Conservation (phyloP, 768 basidiomycete species). For the Favolaschia claudopus region DNA sequence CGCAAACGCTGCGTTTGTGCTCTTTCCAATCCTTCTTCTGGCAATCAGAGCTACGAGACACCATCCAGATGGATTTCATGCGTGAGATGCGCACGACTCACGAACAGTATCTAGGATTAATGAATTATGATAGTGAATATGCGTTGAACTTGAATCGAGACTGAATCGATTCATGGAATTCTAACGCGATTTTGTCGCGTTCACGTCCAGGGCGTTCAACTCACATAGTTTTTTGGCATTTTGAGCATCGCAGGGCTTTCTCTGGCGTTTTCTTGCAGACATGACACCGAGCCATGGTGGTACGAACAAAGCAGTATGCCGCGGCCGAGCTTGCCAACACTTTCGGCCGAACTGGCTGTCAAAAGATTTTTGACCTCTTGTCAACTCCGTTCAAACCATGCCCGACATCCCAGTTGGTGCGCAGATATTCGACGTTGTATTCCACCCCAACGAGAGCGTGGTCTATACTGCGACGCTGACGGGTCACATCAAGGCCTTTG, state of each 20-base stretch:
- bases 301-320: background rate
- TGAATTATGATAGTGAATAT: too few relatives aligned
- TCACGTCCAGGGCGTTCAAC: background rate
- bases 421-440: slow-evolving; percentile 90
- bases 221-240: slow-evolving; percentile 29
- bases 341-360: background rate
- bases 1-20: slow-evolving; percentile 31
- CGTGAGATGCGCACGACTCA: slow-evolving; percentile 1
- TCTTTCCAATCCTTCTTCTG: slow-evolving; percentile 30
- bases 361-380: background rate
- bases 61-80: background rate
- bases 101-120: slow-evolving; percentile 14
- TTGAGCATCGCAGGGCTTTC: slow-evolving; percentile 26
- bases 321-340: background rate
- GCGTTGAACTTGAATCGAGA: too few relatives aligned
- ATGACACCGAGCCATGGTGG: slow-evolving; percentile 6
- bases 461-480: slow-evolving; percentile 83
- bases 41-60: slow-evolving; percentile 13
- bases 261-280: slow-evolving; percentile 28
- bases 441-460: slow-evolving; percentile 77
- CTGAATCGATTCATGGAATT: too few relatives aligned
- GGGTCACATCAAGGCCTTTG: slow-evolving; percentile 83
- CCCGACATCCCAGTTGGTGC: slow-evolving; percentile 73
- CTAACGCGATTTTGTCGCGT: background rate
- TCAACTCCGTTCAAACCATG: slow-evolving; percentile 43